Conservation (phyloP, 2,329 filamentous ascomycete species). For the Capronia americana region DNA sequence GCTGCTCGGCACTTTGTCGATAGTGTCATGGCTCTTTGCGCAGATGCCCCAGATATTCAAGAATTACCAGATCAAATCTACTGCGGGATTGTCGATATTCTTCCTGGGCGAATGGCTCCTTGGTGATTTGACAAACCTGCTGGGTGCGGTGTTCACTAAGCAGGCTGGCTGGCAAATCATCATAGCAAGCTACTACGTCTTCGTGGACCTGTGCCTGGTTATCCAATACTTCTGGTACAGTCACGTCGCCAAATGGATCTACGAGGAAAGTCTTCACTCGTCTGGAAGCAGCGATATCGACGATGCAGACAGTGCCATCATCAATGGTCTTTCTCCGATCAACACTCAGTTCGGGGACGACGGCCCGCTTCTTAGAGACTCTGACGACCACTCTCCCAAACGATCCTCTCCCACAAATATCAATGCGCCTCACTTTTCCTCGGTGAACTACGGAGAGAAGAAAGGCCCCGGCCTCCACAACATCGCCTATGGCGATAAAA, state of each 20-base stretch:
- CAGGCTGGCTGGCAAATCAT: constrained; percentile 72
- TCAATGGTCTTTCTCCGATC: constrained; percentile 48
- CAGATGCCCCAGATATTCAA: constrained; percentile 74
- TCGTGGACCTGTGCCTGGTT: constrained; percentile 68
- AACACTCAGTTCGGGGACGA: constrained; percentile 42
- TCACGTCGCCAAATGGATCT: constrained; percentile 58
- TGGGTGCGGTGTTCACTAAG: constrained; percentile 67
- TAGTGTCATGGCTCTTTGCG: constrained; percentile 72
- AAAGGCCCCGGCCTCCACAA: constrained; percentile 18
- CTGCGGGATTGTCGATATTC: constrained; percentile 68
- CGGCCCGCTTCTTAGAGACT: constrained; percentile 15
- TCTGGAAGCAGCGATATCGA: constrained; percentile 41
- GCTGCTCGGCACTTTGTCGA: constrained; percentile 65
- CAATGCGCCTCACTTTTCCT: constrained; percentile 33
- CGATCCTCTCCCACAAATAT: constrained; percentile 23
- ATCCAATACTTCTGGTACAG: constrained; percentile 72
- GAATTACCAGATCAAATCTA: constrained; percentile 68
- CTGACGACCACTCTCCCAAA: constrained; percentile 27
- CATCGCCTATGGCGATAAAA: constrained; percentile 24
- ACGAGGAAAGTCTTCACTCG: constrained; percentile 43
- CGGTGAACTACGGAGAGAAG: constrained; percentile 39
- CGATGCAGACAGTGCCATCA: constrained; percentile 42
- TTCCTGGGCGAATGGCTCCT: constrained; percentile 71
- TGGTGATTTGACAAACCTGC: constrained; percentile 67
- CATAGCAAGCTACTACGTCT: constrained; percentile 69